Evolutionary conservation across 148 eudicot genomes (phyloP).

Genomic region (Rhododendron mucronatum): DNA sequence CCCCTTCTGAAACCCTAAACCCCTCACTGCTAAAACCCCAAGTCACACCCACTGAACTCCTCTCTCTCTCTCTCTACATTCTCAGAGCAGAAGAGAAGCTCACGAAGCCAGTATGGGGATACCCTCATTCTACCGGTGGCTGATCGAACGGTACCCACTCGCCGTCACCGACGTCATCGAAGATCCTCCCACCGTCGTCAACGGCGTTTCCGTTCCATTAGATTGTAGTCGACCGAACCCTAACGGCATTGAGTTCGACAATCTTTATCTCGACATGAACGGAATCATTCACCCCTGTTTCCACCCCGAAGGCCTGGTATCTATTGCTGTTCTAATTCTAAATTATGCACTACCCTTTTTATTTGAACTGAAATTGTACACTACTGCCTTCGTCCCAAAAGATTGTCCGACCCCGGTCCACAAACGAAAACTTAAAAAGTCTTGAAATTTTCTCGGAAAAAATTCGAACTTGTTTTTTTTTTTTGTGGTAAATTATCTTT

Average conservation of each 20-base stretch:
- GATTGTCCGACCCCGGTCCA: not conserved
- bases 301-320: conserved; percentile 25
- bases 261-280: conserved; percentile 32
- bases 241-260: conserved; percentile 31
- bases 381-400: not conserved
- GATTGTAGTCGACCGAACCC: conserved; percentile 25
- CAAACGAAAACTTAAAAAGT: not conserved
- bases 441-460: not conserved
- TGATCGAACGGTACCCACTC: conserved; percentile 17
- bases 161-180: conserved; percentile 15
- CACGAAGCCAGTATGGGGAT: conserved; percentile 22
- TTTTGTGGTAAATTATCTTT: too few relatives aligned
- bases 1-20: not conserved
- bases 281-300: conserved; percentile 36
- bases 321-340: not conserved
- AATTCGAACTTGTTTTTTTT: not conserved
- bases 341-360: too few relatives aligned
- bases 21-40: not conserved
- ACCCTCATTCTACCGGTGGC: conserved; percentile 30
- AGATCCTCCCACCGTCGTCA: conserved; percentile 10
- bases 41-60: not conserved
- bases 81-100: not conserved
- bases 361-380: not conserved
- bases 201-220: conserved; percentile 12
- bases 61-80: not conserved